These are phyloP conservation scores for Gossypium turneri DNA, from an alignment of 345 rosid species.

Conservation along the genomic window DNA sequence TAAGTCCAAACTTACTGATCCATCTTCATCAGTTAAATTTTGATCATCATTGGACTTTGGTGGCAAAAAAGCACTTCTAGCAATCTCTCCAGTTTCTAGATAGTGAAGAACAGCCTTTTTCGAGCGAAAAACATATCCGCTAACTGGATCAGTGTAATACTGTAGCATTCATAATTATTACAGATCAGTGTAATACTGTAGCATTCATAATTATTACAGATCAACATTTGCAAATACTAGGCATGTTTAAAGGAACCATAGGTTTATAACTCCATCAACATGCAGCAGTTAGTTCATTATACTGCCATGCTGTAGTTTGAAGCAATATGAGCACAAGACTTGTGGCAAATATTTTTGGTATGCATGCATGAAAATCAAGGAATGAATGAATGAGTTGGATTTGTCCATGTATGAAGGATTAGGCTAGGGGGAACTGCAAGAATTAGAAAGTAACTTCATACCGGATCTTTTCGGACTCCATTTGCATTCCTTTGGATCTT, in stretches of 20 bases:
- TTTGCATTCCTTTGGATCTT: constrained; percentile 20
- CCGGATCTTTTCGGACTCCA: constrained; percentile 29
- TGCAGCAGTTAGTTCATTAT: not conserved
- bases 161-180: constrained; percentile 20
- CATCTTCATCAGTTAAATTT: not conserved
- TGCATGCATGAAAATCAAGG: not conserved
- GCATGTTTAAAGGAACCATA: not conserved
- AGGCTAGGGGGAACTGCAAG: not conserved
- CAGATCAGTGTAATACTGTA: constrained; percentile 33
- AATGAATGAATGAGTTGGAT: not conserved
- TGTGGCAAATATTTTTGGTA: not conserved
- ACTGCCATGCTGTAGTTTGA: not conserved
- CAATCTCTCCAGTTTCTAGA: constrained; percentile 34
- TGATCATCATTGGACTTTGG: not conserved
- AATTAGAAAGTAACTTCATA: constrained; percentile 19
- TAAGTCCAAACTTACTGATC: constrained; percentile 4
- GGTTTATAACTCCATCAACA: not conserved
- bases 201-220: constrained; percentile 1
- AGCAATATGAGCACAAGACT: not conserved
- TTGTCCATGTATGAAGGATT: not conserved
- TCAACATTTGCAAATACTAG: constrained; percentile 12
- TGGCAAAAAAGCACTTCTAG: constrained; percentile 20
- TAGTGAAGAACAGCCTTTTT: constrained; percentile 32
- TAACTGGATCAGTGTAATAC: constrained; percentile 39
- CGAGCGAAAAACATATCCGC: constrained; percentile 38